Evolutionary conservation across 2,329 filamentous ascomycete species (phyloP), one percentile per base, ranked within the genome.

Genomic region (Helotiales sp.): DNA sequence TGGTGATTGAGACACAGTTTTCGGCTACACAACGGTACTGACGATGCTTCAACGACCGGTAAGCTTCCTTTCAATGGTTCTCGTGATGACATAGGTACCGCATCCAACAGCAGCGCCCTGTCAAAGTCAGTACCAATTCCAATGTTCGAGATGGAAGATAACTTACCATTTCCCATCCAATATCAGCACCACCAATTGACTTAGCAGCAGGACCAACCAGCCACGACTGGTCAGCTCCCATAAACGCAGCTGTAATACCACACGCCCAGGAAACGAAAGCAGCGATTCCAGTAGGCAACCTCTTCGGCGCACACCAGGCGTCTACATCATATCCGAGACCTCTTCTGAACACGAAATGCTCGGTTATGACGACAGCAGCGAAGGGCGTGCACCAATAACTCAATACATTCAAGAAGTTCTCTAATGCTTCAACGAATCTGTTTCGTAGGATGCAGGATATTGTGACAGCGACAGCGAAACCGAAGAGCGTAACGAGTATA

Each of bases 351-450:
- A 87, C 65, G 66, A 89, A 83, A 72, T 90, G 87, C 55, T 90
- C 87, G 1, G 78, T 75, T n/a, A 89, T 69, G 1, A 81, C 76
- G 59, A 90, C 81, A 53, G 81, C 84, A 60, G 83, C 80, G 74
- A 90, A 90, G 64, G 89, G 87, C 47, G 86, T 82, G 7, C 90
- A 78, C 86, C 87, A 90, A 75, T 90, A 90, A 4, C 81, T 81
- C 58, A 84, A 82, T 52, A 85, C 70, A 58, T 81, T 72, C 81
- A 90, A 86, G 72, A 90, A 88, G 71, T 88, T 86, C 69, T 86
- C 79, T n/a, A 89, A 76, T 5, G 86, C 80, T 8, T 70, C 67
- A 62, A 85, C 82, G 71, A 89, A 89, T 68, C 85, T 76, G 6
- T 73, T 73, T 74, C 87, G 88, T 1, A 84, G 86, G 0, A 86